phyloP scores from a whole-genome alignment of 1,284 basidiomycete genomes.

The Pseudomicrostroma phylloplanum region DNA sequence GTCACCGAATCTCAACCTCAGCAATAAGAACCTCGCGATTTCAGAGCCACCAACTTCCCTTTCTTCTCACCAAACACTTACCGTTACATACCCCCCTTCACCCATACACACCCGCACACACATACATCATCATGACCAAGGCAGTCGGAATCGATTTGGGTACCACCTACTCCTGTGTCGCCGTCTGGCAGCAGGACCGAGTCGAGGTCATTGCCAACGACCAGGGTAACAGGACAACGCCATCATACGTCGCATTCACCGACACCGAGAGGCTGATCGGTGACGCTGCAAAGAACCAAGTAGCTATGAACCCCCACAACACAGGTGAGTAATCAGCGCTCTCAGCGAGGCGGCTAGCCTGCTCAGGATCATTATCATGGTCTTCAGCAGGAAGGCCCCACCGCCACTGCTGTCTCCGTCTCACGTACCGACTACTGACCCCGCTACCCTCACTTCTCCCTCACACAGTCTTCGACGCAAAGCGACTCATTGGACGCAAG shows the following conservation, averaged over 20 bases:
- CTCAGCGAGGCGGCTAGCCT: no score
- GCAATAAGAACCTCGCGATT: background rate
- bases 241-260: slow-evolving; percentile 56
- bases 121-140: slow-evolving; percentile 56
- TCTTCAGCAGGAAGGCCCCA: no score
- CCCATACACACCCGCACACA: slow-evolving; percentile 6
- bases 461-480: slow-evolving; percentile 67
- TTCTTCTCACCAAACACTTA: background rate
- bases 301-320: slow-evolving; percentile 59
- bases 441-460: slow-evolving; percentile 37
- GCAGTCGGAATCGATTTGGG: slow-evolving; percentile 89
- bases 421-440: no score
- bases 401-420: no score
- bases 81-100: background rate
- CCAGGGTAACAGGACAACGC: slow-evolving; percentile 94
- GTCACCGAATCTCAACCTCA: no score
- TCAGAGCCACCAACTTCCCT: background rate
- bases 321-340: slow-evolving; percentile 31
- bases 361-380: no score
- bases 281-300: slow-evolving; percentile 89
- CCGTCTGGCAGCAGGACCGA: slow-evolving; percentile 96
- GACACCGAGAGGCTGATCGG: slow-evolving; percentile 89
- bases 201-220: slow-evolving; percentile 89
- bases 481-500: slow-evolving; percentile 82
- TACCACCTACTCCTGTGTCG: slow-evolving; percentile 62